These are phyloP conservation scores for Nadsonia commutata DNA, from an alignment of 1,139 yeast genomes.

Conservation along the genomic window DNA sequence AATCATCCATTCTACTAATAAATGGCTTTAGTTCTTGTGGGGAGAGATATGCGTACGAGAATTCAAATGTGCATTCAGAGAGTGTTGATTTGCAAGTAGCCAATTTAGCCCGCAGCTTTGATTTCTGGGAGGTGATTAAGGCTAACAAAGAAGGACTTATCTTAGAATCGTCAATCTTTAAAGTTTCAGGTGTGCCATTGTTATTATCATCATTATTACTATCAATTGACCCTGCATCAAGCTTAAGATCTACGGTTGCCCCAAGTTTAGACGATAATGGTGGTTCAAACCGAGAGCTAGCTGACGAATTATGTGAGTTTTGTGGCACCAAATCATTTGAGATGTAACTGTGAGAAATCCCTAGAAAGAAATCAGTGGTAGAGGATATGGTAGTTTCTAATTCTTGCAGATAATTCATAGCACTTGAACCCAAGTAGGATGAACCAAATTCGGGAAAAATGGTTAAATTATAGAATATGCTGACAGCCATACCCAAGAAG, in stretches of 20 bases:
- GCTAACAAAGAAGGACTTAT: slow-evolving; percentile 8
- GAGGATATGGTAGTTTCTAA: slow-evolving; percentile 27
- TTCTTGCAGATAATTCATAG: slow-evolving; percentile 27
- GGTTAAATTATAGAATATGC: slow-evolving; percentile 28
- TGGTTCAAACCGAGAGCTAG: neutral
- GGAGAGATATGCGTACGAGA: slow-evolving; percentile 32
- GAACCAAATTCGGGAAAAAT: slow-evolving; percentile 40
- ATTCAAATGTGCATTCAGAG: slow-evolving; percentile 33
- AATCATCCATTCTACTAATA: slow-evolving; percentile 22
- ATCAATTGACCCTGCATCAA: neutral
- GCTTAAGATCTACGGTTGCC: neutral
- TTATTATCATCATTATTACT: neutral
- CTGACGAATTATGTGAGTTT: neutral
- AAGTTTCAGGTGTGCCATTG: neutral
- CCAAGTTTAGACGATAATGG: neutral
- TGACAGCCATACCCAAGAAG: slow-evolving; percentile 30
- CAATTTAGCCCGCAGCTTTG: slow-evolving; percentile 21
- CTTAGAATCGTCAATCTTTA: slow-evolving; percentile 2
- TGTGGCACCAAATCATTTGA: too few species aligned
- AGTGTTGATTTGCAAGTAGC: slow-evolving; percentile 26
- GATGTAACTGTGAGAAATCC: too few species aligned
- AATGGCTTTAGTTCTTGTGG: slow-evolving; percentile 28
- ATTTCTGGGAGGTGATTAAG: slow-evolving; percentile 10
- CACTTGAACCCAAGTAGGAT: slow-evolving; percentile 31
- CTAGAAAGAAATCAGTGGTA: slow-evolving; percentile 27